Evolutionary conservation across 257 asterid genomes (phyloP), one percentile per base, ranked within the genome.

Genomic region (Scutellaria galericulata): DNA sequence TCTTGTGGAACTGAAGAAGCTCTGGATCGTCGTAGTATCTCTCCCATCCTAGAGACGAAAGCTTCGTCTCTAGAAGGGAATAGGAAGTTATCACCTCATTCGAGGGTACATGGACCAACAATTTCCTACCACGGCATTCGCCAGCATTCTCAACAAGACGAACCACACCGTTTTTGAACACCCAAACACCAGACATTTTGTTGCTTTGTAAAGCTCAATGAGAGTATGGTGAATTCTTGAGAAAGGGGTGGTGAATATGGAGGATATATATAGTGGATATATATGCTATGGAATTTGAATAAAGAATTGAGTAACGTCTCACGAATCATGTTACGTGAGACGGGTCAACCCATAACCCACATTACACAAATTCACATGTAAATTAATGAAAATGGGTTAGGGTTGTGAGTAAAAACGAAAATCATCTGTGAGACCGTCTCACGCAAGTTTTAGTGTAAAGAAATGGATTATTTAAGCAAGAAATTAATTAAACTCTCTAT

Each of bases 181-280:
- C 86, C 89, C 89, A 84, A 64, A 84, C 89, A 63, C 89, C 89
- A 9, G 89, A 82, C 89, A 84, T 84, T 52, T 18, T 79, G 9
- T 14, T 2, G 48, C 42, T 45, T 2, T 7, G 8, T 50, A 58
- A 35, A 68, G 9, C 12, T 10, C 4, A 10, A 48, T 3, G 35
- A 3, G 11, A 24, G 5, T 6, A n/a, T 12, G 12, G 14, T 55
- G 77, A 59, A 5, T 67, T 67, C 18, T 51, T 57, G 31, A 13
- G 77, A 69, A 14, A 48, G 39, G 64, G 27, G 57, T 66, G 74
- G 72, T 72, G 77, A 53, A 72, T 31, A 12, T 57, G 72, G 39
- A 15, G 66, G 14, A 67, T 14, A 77, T 77, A 62, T 77, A 80
- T 79, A 79, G 69, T 48, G 82, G 61, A 14, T 40, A 9, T 40